These are phyloP conservation scores for Diaporthe batatas DNA, from an alignment of 2,329 filamentous ascomycete species.

Conservation along the genomic window DNA sequence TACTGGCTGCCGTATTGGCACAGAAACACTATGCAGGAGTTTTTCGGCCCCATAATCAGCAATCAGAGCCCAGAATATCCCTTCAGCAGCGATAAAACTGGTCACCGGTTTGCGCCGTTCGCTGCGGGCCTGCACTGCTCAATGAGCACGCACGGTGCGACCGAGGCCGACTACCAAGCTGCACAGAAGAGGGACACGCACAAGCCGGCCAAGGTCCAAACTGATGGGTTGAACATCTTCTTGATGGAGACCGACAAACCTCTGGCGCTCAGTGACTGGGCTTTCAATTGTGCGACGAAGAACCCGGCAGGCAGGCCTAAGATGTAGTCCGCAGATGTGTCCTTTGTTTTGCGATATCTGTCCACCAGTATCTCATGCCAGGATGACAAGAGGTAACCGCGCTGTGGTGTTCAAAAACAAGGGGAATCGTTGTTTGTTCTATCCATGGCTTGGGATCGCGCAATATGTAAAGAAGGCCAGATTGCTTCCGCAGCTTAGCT, in stretches of 20 bases:
- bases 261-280: conserved; percentile 35
- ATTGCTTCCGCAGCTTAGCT: background rate
- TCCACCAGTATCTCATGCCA: background rate
- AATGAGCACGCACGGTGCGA: conserved; percentile 67
- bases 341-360: background rate
- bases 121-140: conserved; percentile 66
- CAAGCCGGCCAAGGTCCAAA: background rate
- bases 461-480: background rate
- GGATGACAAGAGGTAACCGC: background rate
- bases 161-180: conserved; percentile 59
- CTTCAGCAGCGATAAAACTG: conserved; percentile 54
- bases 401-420: background rate
- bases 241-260: conserved; percentile 34
- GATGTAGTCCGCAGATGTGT: background rate
- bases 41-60: conserved; percentile 59
- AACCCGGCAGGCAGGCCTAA: conserved; percentile 6
- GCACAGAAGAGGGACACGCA: conserved; percentile 57
- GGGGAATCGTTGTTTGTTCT: background rate
- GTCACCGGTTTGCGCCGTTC: conserved; percentile 54
- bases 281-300: conserved; percentile 9
- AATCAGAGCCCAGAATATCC: conserved; percentile 56
- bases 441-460: background rate
- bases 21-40: conserved; percentile 64
- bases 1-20: conserved; percentile 72
- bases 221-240: conserved; percentile 17